Conservation (phyloP, 2,329 filamentous ascomycete genomes). For the Bipolaris bicolor region DNA sequence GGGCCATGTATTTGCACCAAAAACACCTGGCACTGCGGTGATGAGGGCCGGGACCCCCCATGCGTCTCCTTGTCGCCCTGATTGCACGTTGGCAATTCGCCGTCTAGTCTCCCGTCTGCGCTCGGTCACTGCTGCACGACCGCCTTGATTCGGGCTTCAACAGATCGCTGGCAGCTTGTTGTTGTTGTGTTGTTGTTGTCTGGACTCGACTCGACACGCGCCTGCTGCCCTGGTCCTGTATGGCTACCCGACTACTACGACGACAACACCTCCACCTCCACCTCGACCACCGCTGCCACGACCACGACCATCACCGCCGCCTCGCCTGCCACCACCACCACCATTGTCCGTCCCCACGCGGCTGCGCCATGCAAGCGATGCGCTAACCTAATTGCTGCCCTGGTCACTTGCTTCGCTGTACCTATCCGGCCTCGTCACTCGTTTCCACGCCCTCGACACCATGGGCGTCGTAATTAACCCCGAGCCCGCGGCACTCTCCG, state of each 20-base stretch:
- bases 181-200: conserved; percentile 6
- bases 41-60: conserved; percentile 18
- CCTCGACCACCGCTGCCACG: neutral
- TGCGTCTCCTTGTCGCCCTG: conserved; percentile 29
- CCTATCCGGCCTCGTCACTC: conserved; percentile 34
- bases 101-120: conserved; percentile 32
- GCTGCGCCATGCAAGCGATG: conserved; percentile 33
- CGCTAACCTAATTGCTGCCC: conserved; percentile 12
- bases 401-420: conserved; percentile 12
- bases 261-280: conserved; percentile 5
- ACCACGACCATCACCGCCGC: conserved; percentile 10
- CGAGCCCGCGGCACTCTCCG: conserved; percentile 75
- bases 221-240: conserved; percentile 12
- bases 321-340: conserved; percentile 8
- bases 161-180: conserved; percentile 9
- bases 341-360: conserved; percentile 17
- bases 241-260: conserved; percentile 13
- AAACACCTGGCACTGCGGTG: conserved; percentile 26
- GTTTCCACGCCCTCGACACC: conserved; percentile 47
- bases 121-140: conserved; percentile 33
- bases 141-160: conserved; percentile 24
- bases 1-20: conserved; percentile 17
- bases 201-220: conserved; percentile 15
- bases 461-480: conserved; percentile 81
- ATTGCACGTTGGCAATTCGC: conserved; percentile 32